These are phyloP conservation scores for Botrytis galanthina DNA, from an alignment of 2,329 filamentous ascomycete species.

Conservation along the genomic window DNA sequence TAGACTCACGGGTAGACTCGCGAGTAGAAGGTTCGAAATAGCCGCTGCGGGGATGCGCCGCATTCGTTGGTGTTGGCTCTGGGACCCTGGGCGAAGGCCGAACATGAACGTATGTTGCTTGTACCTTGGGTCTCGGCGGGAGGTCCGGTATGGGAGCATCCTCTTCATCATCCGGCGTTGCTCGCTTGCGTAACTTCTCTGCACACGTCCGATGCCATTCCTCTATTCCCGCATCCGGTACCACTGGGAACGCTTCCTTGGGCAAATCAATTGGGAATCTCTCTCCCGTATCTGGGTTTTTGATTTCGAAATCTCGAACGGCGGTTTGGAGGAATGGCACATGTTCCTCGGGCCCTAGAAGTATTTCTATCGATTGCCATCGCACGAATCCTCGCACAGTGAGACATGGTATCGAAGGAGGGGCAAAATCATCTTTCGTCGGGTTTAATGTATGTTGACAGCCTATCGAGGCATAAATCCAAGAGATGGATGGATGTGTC, in stretches of 20 bases:
- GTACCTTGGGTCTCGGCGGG: constrained; percentile 35
- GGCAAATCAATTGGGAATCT: constrained; percentile 62
- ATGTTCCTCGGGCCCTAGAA: constrained; percentile 86
- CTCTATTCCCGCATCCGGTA: constrained; percentile 76
- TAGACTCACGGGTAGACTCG: constrained; percentile 23
- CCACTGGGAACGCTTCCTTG: constrained; percentile 62
- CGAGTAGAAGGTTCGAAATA: constrained; percentile 21
- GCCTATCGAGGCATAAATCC: constrained; percentile 88
- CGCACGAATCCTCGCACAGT: constrained; percentile 82
- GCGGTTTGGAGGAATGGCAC: constrained; percentile 79
- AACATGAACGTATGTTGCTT: constrained; percentile 34
- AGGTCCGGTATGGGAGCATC: constrained; percentile 34
- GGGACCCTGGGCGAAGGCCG: constrained; percentile 23
- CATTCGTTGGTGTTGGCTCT: constrained; percentile 11
- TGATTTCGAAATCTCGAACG: constrained; percentile 72
- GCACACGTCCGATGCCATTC: constrained; percentile 81
- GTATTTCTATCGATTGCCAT: constrained; percentile 89
- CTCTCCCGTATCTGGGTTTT: constrained; percentile 70
- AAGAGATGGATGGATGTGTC: constrained; percentile 73
- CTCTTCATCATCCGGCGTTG: constrained; percentile 34
- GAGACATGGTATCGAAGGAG: constrained; percentile 78
- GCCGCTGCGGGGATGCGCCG: constrained; percentile 7
- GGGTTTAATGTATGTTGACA: constrained; percentile 87
- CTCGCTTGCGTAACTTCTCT: constrained; percentile 65
- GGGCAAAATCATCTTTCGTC: constrained; percentile 63